Evolutionary conservation across 805 yeast genomes (phyloP), one percentile per base, ranked within the genome.

Genomic region (Sungouiella blattae): DNA sequence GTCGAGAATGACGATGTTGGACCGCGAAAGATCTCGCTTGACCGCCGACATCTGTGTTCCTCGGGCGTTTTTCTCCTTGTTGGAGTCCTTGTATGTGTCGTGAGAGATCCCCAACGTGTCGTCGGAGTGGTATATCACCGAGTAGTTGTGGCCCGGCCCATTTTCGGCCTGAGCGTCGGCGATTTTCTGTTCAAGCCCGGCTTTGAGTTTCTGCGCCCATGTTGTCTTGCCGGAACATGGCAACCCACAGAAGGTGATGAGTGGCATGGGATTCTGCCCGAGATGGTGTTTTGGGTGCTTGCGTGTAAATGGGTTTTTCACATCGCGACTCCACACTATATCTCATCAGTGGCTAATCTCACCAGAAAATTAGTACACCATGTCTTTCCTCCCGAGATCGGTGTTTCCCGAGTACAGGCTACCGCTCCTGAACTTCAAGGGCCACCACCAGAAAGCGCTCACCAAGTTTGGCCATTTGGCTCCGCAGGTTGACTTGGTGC

Each of bases 11-110:
- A 93, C 97, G 18, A 93, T 71, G 14, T 76, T 80, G 20, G 73
- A 66, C 26, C 80, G 71, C 1, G 84, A 69, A 3, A 93, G 59
- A 44, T 83, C 87, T 45, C 97, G 71, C 51, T 87, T 87, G 12
- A 91, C 93, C 0, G 95, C 96, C 0, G 95, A 77, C 64, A 89
- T 80, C 50, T 89, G 95, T 18, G 76, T 72, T 0, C 95, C 94
- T 33, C 98, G 71, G 0, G 87, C 79, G 17, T 83, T 71, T 50
- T 91, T 87, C 56, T 93, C 98, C 4, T 77, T 70, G 32, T 69
- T 71, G 1, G 95, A 78, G 21, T 83, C 93, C 16, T 69, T 52
- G 53, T 93, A 93, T 28, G 76, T 73, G 11, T 68, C 69, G 52
- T 83, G 88, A 1, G 72, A 36, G 13, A 91, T 83, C 1, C 88